Evolutionary conservation across 169 alveolate genomes (phyloP).

Genomic region (Neospora caninum): DNA sequence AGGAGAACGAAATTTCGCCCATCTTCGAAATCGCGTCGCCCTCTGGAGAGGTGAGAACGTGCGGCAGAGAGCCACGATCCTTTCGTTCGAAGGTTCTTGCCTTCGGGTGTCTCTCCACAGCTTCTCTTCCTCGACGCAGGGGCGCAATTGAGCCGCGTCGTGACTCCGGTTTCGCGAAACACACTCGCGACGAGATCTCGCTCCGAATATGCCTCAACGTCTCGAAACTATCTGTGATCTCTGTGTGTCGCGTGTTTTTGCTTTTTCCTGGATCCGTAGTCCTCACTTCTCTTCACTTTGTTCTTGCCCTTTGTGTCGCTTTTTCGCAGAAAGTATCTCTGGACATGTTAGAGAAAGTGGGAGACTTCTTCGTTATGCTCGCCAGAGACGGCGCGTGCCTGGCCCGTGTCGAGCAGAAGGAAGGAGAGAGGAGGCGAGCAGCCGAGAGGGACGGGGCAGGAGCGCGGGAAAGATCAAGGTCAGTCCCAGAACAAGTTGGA

Average conservation of each 20-base stretch:
- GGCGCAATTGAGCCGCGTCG: no score
- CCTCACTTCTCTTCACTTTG: no score
- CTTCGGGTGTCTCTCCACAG: background rate
- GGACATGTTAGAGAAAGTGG: slow-evolving; percentile 37
- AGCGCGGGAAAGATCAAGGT: background rate
- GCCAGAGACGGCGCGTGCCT: slow-evolving; percentile 54
- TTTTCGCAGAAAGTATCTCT: background rate
- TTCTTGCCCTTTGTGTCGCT: no score
- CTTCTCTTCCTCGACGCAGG: background rate
- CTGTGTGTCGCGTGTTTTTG: no score
- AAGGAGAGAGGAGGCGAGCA: background rate
- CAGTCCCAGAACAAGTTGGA: no score
- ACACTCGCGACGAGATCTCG: no score
- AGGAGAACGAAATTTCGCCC: slow-evolving; percentile 29
- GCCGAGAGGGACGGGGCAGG: background rate
- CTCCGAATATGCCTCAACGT: no score
- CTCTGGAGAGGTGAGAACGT: background rate
- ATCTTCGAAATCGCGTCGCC: background rate
- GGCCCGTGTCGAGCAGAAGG: slow-evolving; percentile 43
- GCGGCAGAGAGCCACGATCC: background rate
- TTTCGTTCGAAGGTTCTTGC: background rate
- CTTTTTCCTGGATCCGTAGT: no score
- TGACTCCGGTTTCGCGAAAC: no score
- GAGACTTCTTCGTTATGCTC: slow-evolving; percentile 59
- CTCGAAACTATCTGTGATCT: no score